These are phyloP conservation scores for Kodamaea lidongshanica DNA, from an alignment of 805 yeast genomes.

Conservation along the genomic window DNA sequence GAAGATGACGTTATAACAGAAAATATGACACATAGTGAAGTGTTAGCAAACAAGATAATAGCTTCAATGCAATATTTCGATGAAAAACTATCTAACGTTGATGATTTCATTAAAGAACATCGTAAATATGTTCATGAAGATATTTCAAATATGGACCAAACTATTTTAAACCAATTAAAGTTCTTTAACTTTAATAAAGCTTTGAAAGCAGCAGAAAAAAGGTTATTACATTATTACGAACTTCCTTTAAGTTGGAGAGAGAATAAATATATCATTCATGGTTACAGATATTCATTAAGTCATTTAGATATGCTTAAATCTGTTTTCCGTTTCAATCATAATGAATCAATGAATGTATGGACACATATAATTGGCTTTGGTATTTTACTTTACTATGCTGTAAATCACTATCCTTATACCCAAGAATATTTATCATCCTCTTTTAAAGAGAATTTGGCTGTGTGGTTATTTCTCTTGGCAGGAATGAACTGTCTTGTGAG, in stretches of 20 bases:
- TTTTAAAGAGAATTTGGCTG: slow-evolving; percentile 43
- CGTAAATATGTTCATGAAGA: slow-evolving; percentile 25
- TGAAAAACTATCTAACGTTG: slow-evolving; percentile 34
- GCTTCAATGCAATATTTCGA: slow-evolving; percentile 39
- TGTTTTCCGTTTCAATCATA: slow-evolving; percentile 58
- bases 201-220: slow-evolving; percentile 51
- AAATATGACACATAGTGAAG: slow-evolving; percentile 10
- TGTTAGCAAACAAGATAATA: slow-evolving; percentile 32
- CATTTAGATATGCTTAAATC: slow-evolving; percentile 57
- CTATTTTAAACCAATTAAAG: slow-evolving; percentile 28
- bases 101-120: slow-evolving; percentile 28
- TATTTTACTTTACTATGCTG: slow-evolving; percentile 48
- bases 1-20: slow-evolving; percentile 10
- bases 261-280: slow-evolving; percentile 75
- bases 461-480: slow-evolving; percentile 62
- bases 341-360: slow-evolving; percentile 93
- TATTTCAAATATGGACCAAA: slow-evolving; percentile 20
- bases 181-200: slow-evolving; percentile 39
- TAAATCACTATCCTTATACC: slow-evolving; percentile 60
- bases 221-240: slow-evolving; percentile 74
- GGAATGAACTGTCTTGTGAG: slow-evolving; percentile 72
- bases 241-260: slow-evolving; percentile 92
- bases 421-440: slow-evolving; percentile 38
- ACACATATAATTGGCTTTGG: slow-evolving; percentile 73
- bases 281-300: slow-evolving; percentile 74